These are phyloP conservation scores for Penstemon barbatus DNA, from an alignment of 257 asterid species.

Conservation along the genomic window DNA sequence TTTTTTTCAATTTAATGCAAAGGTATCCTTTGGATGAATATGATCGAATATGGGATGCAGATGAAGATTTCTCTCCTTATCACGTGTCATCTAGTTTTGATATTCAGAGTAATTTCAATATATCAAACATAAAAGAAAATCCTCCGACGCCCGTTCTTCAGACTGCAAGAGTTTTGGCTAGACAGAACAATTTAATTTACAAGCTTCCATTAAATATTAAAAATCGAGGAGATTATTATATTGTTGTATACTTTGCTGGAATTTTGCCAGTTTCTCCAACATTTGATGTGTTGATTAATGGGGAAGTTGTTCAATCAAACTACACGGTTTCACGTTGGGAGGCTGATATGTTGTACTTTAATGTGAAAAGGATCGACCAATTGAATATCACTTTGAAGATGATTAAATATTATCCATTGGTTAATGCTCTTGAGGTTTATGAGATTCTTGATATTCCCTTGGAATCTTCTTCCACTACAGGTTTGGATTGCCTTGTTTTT, in stretches of 20 bases:
- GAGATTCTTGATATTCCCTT: constrained; percentile 71
- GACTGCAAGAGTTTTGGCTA: constrained; percentile 78
- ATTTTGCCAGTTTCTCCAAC: constrained; percentile 78
- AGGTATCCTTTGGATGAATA: constrained; percentile 89
- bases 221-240: constrained; percentile 66
- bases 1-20: constrained; percentile 9
- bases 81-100: constrained; percentile 81
- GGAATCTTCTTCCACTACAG: constrained; percentile 88
- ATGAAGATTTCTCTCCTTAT: constrained; percentile 76
- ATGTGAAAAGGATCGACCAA: constrained; percentile 51
- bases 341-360: constrained; percentile 50
- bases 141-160: constrained; percentile 81
- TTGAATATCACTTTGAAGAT: constrained; percentile 76
- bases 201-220: constrained; percentile 52
- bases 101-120: constrained; percentile 50
- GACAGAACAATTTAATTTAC: constrained; percentile 68
- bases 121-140: constrained; percentile 61
- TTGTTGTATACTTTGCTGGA: constrained; percentile 92
- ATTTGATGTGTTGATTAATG: constrained; percentile 70
- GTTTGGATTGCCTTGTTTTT: constrained; percentile 25
- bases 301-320: constrained; percentile 51
- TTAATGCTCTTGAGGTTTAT: constrained; percentile 87
- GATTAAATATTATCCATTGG: constrained; percentile 64
- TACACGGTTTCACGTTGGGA: constrained; percentile 67
- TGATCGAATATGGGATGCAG: constrained; percentile 92